Conservation (phyloP, 192 early-diverging fungal species). For the Diversispora epigaea region DNA sequence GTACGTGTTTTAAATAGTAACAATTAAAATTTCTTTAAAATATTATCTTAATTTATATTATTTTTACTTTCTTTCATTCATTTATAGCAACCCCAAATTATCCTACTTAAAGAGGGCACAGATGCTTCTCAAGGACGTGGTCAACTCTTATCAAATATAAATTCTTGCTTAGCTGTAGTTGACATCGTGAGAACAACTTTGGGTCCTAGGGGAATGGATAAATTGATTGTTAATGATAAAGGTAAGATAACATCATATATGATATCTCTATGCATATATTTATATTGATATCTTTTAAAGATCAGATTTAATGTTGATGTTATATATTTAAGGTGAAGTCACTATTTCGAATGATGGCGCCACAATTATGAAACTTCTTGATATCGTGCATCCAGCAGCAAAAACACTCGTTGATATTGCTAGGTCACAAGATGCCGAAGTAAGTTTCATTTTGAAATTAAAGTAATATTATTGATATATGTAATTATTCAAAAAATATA, state of each 20-base stretch:
- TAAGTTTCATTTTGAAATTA: conserved; percentile 21
- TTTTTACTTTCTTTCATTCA: not conserved
- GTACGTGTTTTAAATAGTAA: not conserved
- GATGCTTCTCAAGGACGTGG: conserved; percentile 97
- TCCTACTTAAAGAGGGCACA: conserved; percentile 98
- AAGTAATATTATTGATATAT: not conserved
- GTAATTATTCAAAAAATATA: conserved; percentile 3
- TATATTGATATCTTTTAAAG: too few relatives aligned
- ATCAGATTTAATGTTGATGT: too few relatives aligned
- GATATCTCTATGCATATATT: too few relatives aligned
- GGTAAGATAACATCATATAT: conserved; percentile 46
- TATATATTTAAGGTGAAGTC: conserved; percentile 60
- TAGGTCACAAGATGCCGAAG: conserved; percentile 96
- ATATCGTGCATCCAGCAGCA: conserved; percentile 98
- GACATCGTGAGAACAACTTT: conserved; percentile 96
- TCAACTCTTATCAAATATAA: conserved; percentile 97
- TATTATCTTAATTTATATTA: not conserved
- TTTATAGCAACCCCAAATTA: conserved; percentile 93
- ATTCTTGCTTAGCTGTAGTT: conserved; percentile 90
- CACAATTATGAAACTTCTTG: conserved; percentile 96
- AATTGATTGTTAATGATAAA: conserved; percentile 93
- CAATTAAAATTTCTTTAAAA: not conserved
- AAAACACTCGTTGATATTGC: conserved; percentile 98
- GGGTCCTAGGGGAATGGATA: conserved; percentile 99
- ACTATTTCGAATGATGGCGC: conserved; percentile 99